Base-by-base conservation (phyloP, 495 filamentous ascomycete genomes). In the Penicillium flavigenum region DNA sequence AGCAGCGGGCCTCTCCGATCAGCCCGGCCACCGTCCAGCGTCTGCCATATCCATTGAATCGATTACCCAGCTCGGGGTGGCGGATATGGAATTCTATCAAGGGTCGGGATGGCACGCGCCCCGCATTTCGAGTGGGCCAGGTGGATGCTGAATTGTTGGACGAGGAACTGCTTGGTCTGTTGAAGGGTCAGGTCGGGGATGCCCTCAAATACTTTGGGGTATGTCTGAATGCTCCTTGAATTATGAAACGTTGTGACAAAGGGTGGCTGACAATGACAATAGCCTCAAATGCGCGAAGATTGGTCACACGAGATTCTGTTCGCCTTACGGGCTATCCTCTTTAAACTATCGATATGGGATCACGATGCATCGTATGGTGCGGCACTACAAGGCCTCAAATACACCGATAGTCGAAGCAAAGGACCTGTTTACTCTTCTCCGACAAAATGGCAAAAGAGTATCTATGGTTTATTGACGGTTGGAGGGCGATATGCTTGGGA, bases 321-420 rank as follows among this genome's bases (percentile, higher is more conserved):
- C 20, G 79, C 76, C 1, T 79, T 99, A 52, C 83, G 95, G 12
- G 83, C 86, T 7, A 77, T 92, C 3, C 77, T 99, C 16, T 99
- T 96, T 78, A 98, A 98, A 70, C 81, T 99, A 57, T 88, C 88
- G 1, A 89, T 98, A 49, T 99, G 94, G 94, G 92, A 98, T 68
- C 89, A 96, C 69, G 81, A 96, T 74, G 88, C 95, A 19, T 92
- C 89, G 0, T 99, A 99, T 68, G 94, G 94, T 54, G 95, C 95
- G 16, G 86, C 89, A 4, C 76, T 99, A 29, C 94, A 98, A 66
- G 94, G 94, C 56, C 82, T 98, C 9, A 85, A 85, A 63, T 97
- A 95, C 65, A 88, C 87, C 22, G 94, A 98, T 67, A 92, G 91
- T 39, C 83, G 94, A 55, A 79, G 81, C 49, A 78, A 74, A 36